Base-by-base conservation (phyloP, 2,329 filamentous ascomycete genomes). In the Zymoseptoria pseudotritici region DNA sequence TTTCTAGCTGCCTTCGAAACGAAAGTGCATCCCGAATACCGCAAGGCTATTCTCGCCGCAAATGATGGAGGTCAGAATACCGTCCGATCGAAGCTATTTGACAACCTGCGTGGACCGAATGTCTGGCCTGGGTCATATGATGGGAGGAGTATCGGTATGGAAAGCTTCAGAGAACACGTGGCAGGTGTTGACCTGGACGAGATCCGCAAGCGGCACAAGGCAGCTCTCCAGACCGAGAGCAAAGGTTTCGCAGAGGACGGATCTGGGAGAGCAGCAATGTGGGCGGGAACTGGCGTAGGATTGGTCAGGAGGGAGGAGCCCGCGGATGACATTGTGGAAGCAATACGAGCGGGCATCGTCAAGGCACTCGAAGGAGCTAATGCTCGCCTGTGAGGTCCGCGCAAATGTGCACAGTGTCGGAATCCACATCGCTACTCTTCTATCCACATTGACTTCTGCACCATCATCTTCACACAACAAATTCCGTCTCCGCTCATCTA, bases 281-380 rank as follows among this genome's bases (percentile, higher is more conserved):
- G 86, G 76, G 84, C 83, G 4, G 85, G 59, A 19, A 82, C 81
- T 26, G 84, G 78, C 0, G 80, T 87, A 19, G 85, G 85, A 0
- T 71, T 87, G 62, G 76, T 87, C 1, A 80, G 71, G 53, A 71
- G 77, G 55, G 74, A 82, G 2, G 75, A 77, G 63, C 66, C 73
- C 8, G 84, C 82, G 2, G 76, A 69, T 10, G 77, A 82, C 7
- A 84, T 87, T 67, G 77, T 84, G 8, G 70, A 70, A 50, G 77
- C 80, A 55, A 70, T 79, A 4, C 73, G 79, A 52, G 68, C 70
- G 6, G 75, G 74, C 17, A 69, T 72, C 17, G 64, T 56, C 21
- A 66, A 56, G 54, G 66, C 74, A 22, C 50, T 79, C 50, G 66
- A 59, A 21, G 65, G 56, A 13, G 59, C 52, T 17, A 58, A 52